phyloP scores from a whole-genome alignment of 148 eudicot genomes.

The Selenicereus undatus region DNA sequence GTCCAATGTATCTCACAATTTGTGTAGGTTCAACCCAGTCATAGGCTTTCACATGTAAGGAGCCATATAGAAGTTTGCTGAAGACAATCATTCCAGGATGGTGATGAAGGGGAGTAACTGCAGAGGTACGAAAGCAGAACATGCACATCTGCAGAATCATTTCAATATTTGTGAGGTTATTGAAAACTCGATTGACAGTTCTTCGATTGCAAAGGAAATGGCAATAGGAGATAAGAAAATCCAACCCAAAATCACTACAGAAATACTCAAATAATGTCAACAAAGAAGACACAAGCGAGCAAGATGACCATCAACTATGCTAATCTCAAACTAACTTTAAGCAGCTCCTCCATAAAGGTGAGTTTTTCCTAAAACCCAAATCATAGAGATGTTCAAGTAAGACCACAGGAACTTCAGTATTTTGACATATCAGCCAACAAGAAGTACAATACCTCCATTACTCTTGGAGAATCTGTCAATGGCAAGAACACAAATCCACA shows the following conservation, averaged over 20 bases:
- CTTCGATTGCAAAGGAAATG: neutral
- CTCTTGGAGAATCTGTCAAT: no score
- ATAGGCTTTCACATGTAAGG: slow-evolving; percentile 91
- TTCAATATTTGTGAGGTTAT: neutral
- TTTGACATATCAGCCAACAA: no score
- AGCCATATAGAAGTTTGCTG: slow-evolving; percentile 96
- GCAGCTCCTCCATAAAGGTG: neutral
- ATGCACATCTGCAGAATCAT: slow-evolving; percentile 81
- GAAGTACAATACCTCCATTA: no score
- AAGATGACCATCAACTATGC: neutral
- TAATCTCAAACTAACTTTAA: neutral
- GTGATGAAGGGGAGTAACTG: slow-evolving; percentile 92
- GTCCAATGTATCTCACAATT: slow-evolving; percentile 39
- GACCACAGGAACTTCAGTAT: no score
- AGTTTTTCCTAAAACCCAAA: no score
- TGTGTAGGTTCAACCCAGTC: slow-evolving; percentile 91
- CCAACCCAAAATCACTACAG: neutral
- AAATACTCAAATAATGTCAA: neutral
- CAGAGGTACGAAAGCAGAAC: slow-evolving; percentile 83
- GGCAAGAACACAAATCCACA: no score
- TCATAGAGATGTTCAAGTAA: no score
- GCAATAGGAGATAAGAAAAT: neutral
- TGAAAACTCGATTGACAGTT: neutral
- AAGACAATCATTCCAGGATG: slow-evolving; percentile 97
- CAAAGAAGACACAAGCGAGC: neutral